Evolutionary conservation across 148 eudicot species (phyloP).

Genomic region (Pouteria glomerata): DNA sequence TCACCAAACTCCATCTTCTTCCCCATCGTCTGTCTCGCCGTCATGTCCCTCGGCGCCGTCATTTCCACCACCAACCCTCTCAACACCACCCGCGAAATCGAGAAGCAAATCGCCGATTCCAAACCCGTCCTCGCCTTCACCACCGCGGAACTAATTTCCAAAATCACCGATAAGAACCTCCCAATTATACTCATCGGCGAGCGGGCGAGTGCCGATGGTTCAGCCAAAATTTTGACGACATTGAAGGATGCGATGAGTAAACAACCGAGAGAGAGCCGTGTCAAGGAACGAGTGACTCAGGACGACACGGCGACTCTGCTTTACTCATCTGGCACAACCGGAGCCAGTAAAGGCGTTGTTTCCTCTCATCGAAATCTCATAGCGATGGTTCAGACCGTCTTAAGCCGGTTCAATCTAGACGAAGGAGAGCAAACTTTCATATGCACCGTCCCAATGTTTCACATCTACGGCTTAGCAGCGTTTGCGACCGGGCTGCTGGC

Average conservation of each 20-base stretch:
- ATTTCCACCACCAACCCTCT: slow-evolving; percentile 88
- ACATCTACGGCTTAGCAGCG: slow-evolving; percentile 78
- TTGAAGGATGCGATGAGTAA: slow-evolving; percentile 47
- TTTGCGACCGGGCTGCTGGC: slow-evolving; percentile 76
- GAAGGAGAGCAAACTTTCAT: slow-evolving; percentile 40
- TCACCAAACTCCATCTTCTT: slow-evolving; percentile 83
- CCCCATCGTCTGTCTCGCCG: slow-evolving; percentile 81
- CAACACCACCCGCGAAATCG: slow-evolving; percentile 56
- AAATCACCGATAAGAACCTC: slow-evolving; percentile 36
- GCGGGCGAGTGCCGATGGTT: neutral
- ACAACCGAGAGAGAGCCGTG: slow-evolving; percentile 21
- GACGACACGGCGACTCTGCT: slow-evolving; percentile 77
- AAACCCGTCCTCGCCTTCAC: slow-evolving; percentile 68
- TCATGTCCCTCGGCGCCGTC: slow-evolving; percentile 78
- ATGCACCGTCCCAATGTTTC: slow-evolving; percentile 95
- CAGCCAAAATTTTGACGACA: slow-evolving; percentile 32
- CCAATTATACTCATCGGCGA: slow-evolving; percentile 41
- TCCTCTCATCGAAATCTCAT: slow-evolving; percentile 81
- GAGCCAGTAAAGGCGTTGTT: slow-evolving; percentile 85
- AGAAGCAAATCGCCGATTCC: slow-evolving; percentile 63
- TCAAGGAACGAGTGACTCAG: slow-evolving; percentile 53
- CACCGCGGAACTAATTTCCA: slow-evolving; percentile 39
- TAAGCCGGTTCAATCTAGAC: slow-evolving; percentile 32
- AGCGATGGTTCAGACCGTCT: slow-evolving; percentile 65
- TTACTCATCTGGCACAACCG: slow-evolving; percentile 94